Conservation (phyloP, 768 basidiomycete species). For the Boletus eberwhitei region DNA sequence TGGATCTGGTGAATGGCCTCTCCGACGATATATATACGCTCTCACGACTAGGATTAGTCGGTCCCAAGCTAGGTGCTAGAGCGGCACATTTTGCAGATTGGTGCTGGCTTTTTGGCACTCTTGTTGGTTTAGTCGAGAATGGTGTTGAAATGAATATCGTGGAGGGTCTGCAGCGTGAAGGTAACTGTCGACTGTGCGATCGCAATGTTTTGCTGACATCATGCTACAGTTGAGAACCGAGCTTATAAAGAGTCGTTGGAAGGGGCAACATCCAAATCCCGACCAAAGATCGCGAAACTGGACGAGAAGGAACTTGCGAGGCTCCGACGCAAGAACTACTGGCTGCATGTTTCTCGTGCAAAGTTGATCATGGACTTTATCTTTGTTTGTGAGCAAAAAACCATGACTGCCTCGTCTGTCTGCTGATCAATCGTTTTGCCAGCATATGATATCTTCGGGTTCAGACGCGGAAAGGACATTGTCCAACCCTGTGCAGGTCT, state of each 20-base stretch:
- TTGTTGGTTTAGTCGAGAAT: slow-evolving; percentile 82
- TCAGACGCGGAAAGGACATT: slow-evolving; percentile 57
- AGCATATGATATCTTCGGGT: slow-evolving; percentile 79
- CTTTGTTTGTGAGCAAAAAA: slow-evolving; percentile 67
- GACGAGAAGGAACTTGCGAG: slow-evolving; percentile 70
- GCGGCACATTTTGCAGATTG: slow-evolving; percentile 78
- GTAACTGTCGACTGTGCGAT: slow-evolving; percentile 32
- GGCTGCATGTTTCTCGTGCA: slow-evolving; percentile 65
- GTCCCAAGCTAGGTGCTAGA: slow-evolving; percentile 59
- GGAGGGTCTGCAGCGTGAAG: slow-evolving; percentile 57
- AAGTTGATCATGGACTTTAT: slow-evolving; percentile 84
- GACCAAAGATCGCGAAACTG: slow-evolving; percentile 50
- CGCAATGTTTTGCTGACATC: background rate
- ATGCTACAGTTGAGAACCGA: slow-evolving; percentile 61
- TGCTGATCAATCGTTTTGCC: slow-evolving; percentile 9
- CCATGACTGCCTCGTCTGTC: slow-evolving; percentile 18
- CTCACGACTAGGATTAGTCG: slow-evolving; percentile 65
- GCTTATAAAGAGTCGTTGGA: slow-evolving; percentile 71
- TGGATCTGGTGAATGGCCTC: slow-evolving; percentile 70
- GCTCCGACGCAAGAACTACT: slow-evolving; percentile 69
- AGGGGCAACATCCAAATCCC: slow-evolving; percentile 67
- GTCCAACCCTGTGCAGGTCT: slow-evolving; percentile 68
- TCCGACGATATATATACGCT: slow-evolving; percentile 82
- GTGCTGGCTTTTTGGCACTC: slow-evolving; percentile 81
- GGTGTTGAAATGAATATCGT: slow-evolving; percentile 75